A percentile compares a stretch with the other conserved stretches of the same genome.
phyloP scores from a whole-genome alignment of 2,329 filamentous ascomycete genomes.

The Penicillium thymicola region DNA sequence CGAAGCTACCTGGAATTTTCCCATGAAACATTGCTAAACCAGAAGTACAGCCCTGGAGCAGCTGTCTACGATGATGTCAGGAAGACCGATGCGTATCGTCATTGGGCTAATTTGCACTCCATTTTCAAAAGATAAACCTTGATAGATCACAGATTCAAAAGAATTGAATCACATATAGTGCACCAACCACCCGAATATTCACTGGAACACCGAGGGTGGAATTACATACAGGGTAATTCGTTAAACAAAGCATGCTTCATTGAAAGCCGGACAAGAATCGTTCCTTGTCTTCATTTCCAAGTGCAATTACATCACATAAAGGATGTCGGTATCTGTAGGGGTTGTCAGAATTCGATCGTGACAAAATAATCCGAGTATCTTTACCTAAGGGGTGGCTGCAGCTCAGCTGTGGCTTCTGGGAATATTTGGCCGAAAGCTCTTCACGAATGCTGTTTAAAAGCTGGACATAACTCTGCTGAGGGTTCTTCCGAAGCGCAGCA shows the following conservation, averaged over 20 bases:
- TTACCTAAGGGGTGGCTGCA: conserved; percentile 93
- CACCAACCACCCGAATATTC: conserved; percentile 13
- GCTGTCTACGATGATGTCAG: conserved; percentile 17
- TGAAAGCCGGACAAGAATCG: background rate
- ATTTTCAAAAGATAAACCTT: background rate
- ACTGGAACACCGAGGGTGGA: conserved; percentile 15
- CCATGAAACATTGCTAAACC: background rate
- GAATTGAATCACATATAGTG: conserved; percentile 13
- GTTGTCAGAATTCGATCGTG: conserved; percentile 14
- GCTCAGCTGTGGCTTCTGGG: conserved; percentile 92
- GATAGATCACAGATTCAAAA: conserved; percentile 11
- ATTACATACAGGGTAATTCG: conserved; percentile 23
- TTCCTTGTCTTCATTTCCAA: background rate
- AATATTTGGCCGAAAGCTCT: conserved; percentile 79
- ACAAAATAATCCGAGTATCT: conserved; percentile 23
- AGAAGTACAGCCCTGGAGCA: background rate
- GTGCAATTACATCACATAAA: conserved; percentile 61
- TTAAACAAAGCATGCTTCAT: conserved; percentile 13
- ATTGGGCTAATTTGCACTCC: background rate
- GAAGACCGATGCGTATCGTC: conserved; percentile 7
- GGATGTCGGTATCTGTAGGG: conserved; percentile 58
- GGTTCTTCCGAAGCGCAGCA: conserved; percentile 82
- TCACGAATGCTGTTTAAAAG: conserved; percentile 93
- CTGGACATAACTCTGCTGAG: conserved; percentile 93
- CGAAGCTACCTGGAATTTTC: background rate